Conservation (phyloP, 2,329 filamentous ascomycete species). For the Xylaria polymorpha region DNA sequence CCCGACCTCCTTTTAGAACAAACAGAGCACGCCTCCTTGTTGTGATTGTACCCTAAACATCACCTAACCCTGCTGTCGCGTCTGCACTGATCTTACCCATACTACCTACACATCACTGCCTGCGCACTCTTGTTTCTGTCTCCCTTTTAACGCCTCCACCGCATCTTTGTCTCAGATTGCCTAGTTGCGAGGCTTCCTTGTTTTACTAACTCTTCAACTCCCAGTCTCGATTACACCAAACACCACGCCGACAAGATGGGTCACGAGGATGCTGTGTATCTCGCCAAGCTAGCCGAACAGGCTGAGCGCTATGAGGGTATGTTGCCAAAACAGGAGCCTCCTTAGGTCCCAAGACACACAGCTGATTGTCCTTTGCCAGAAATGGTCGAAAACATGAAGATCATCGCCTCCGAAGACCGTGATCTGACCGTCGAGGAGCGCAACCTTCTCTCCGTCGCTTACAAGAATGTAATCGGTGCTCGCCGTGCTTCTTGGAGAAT, state of each 20-base stretch:
- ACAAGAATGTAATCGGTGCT: slow-evolving; percentile 99
- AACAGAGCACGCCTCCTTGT: slow-evolving; percentile 21
- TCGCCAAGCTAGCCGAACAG: slow-evolving; percentile 99
- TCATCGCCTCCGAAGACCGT: slow-evolving; percentile 87
- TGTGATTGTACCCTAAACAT: slow-evolving; percentile 12
- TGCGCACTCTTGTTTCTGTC: slow-evolving; percentile 33
- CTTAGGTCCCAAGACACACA: slow-evolving; percentile 18
- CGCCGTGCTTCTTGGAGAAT: slow-evolving; percentile 98
- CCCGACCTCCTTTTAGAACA: slow-evolving; percentile 12
- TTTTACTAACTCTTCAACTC: slow-evolving; percentile 32
- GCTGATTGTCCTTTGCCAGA: slow-evolving; percentile 66
- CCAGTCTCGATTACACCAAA: slow-evolving; percentile 38
- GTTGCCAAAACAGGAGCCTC: slow-evolving; percentile 48
- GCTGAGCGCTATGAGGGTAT: slow-evolving; percentile 99
- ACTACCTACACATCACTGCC: slow-evolving; percentile 6
- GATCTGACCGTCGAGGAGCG: slow-evolving; percentile 93
- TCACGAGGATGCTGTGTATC: slow-evolving; percentile 99
- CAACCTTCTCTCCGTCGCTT: slow-evolving; percentile 96
- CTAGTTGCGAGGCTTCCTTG: slow-evolving; percentile 6
- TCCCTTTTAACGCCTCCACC: slow-evolving; percentile 32
- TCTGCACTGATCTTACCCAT: slow-evolving; percentile 3
- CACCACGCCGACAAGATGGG: slow-evolving; percentile 78
- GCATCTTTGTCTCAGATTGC: slow-evolving; percentile 35
- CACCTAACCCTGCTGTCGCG: neutral
- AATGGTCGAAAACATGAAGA: slow-evolving; percentile 99